Evolutionary conservation across 75 land plant species (phyloP).

Genomic region (Ceratopteris richardii): DNA sequence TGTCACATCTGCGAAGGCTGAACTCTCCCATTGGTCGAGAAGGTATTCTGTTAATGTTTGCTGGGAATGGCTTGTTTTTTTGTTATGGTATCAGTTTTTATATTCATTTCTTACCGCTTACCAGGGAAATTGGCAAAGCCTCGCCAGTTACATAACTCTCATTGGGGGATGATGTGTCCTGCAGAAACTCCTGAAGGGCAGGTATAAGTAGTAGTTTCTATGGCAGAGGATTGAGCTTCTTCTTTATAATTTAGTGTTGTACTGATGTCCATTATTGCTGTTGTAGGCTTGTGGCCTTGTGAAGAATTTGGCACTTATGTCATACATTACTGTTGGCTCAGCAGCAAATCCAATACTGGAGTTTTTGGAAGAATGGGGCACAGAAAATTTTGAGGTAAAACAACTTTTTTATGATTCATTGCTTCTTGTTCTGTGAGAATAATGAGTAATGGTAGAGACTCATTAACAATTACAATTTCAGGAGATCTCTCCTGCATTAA

Average conservation of each 20-base stretch:
- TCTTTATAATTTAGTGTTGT: too few relatives aligned
- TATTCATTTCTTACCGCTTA: background rate
- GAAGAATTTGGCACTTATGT: slow-evolving; percentile 97
- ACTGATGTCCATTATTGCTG: background rate
- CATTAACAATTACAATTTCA: slow-evolving; percentile 9
- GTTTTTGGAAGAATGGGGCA: slow-evolving; percentile 98
- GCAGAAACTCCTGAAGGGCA: slow-evolving; percentile 99
- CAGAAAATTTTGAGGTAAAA: slow-evolving; percentile 94
- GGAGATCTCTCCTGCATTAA: slow-evolving; percentile 99
- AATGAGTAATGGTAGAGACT: too few relatives aligned
- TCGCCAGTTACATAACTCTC: slow-evolving; percentile 95
- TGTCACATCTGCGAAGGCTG: slow-evolving; percentile 91
- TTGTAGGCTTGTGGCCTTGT: slow-evolving; percentile 94
- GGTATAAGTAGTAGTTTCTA: too few relatives aligned
- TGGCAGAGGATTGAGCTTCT: background rate
- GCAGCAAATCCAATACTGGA: slow-evolving; percentile 95
- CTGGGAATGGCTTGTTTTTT: slow-evolving; percentile 1
- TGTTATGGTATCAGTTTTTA: background rate
- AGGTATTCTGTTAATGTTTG: too few relatives aligned
- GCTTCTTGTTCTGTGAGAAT: background rate
- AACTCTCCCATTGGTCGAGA: slow-evolving; percentile 99
- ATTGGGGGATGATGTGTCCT: slow-evolving; percentile 99
- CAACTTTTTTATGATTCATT: too few relatives aligned
- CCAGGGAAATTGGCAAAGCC: slow-evolving; percentile 97
- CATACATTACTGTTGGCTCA: slow-evolving; percentile 96